Percentiles rank a stretch among this genome's conserved stretches.
These are phyloP conservation scores for Zasmidium citrigriseum DNA, from an alignment of 2,329 filamentous ascomycete genomes.

Conservation along the genomic window DNA sequence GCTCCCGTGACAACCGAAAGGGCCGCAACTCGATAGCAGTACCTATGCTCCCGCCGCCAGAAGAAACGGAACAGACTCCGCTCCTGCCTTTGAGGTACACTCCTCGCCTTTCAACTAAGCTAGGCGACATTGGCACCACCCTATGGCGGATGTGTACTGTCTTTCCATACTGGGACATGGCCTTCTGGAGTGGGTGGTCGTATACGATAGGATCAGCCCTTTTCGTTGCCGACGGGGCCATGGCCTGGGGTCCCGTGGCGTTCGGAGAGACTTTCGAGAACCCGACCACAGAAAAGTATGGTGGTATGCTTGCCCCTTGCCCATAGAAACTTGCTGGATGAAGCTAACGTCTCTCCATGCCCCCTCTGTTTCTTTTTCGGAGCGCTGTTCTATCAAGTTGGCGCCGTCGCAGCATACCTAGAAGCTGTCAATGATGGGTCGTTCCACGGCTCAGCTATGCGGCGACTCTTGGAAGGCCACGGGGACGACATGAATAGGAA, in stretches of 20 bases:
- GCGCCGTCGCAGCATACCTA: constrained; percentile 30
- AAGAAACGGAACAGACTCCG: constrained; percentile 1
- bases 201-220: constrained; percentile 31
- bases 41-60: constrained; percentile 7
- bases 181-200: constrained; percentile 30
- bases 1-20: constrained; percentile 28
- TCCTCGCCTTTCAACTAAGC: constrained; percentile 11
- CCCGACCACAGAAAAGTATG: constrained; percentile 20
- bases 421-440: constrained; percentile 35
- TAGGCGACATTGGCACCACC: constrained; percentile 12
- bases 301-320: constrained; percentile 8
- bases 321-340: not conserved
- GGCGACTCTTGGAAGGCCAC: constrained; percentile 27
- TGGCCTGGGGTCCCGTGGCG: constrained; percentile 26
- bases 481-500: constrained; percentile 26
- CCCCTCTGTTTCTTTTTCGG: constrained; percentile 30
- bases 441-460: constrained; percentile 30
- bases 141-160: constrained; percentile 26
- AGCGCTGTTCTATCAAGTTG: constrained; percentile 30
- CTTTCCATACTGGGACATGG: constrained; percentile 35
- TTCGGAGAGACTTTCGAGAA: constrained; percentile 19
- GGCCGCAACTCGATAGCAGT: constrained; percentile 27
- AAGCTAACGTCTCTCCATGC: not conserved
- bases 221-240: constrained; percentile 27
- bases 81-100: constrained; percentile 19